These are phyloP conservation scores for Rhodamnia argentea DNA, from an alignment of 345 rosid genomes.

Conservation along the genomic window DNA sequence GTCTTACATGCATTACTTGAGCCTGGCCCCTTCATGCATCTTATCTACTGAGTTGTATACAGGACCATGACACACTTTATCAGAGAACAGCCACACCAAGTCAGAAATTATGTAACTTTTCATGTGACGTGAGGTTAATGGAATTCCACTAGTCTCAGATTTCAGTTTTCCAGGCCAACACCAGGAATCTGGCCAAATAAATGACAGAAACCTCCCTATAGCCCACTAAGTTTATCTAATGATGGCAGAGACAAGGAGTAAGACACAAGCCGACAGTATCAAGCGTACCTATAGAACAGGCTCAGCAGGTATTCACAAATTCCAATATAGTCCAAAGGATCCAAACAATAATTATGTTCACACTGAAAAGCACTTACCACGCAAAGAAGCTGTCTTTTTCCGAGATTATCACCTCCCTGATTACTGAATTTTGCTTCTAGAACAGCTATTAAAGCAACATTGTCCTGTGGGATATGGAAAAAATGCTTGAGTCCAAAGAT, in stretches of 20 bases:
- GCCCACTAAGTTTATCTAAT: background rate
- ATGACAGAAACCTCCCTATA: background rate
- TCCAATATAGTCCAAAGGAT: background rate
- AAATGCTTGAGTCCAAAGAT: background rate
- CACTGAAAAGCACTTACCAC: slow-evolving; percentile 44
- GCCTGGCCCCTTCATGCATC: background rate
- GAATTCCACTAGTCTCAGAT: background rate
- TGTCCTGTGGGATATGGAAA: slow-evolving; percentile 38
- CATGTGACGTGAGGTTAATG: background rate
- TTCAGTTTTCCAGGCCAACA: background rate
- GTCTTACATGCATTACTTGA: background rate
- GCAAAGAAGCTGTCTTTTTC: slow-evolving; percentile 87
- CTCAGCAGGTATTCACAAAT: background rate
- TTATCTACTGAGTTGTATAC: background rate
- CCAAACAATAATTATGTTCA: background rate
- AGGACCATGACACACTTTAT: background rate
- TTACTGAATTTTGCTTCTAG: slow-evolving; percentile 86
- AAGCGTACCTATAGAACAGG: background rate
- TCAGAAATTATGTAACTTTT: background rate
- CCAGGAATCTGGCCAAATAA: background rate
- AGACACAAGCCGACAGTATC: background rate
- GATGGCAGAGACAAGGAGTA: background rate
- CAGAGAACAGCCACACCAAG: background rate
- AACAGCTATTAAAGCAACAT: slow-evolving; percentile 86
- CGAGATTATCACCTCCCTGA: slow-evolving; percentile 66